Conservation (phyloP, 345 rosid species). For the Aquilaria yunnanensis region DNA sequence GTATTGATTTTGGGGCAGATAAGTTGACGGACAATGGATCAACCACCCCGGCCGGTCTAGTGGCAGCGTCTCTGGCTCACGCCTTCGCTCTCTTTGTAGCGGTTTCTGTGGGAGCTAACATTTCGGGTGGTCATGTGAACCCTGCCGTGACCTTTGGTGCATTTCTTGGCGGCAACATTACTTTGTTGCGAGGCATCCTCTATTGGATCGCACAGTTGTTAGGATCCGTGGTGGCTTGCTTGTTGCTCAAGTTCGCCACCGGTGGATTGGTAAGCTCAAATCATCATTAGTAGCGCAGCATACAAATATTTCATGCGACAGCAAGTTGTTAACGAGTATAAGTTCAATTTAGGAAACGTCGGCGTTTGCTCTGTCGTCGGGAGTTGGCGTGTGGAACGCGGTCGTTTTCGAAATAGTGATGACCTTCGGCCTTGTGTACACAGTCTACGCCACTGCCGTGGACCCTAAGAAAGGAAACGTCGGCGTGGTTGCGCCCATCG, state of each 20-base stretch:
- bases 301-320: neutral
- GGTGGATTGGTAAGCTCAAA: constrained; percentile 48
- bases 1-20: constrained; percentile 10
- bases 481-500: constrained; percentile 43
- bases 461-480: constrained; percentile 54
- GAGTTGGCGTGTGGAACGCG: constrained; percentile 41
- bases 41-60: constrained; percentile 57
- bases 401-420: constrained; percentile 60
- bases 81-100: constrained; percentile 74
- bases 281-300: neutral
- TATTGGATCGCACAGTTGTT: constrained; percentile 85
- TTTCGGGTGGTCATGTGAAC: constrained; percentile 90
- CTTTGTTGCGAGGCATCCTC: constrained; percentile 52
- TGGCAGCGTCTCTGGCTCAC: constrained; percentile 68
- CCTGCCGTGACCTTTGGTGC: constrained; percentile 91
- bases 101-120: constrained; percentile 65
- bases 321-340: neutral
- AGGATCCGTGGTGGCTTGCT: constrained; percentile 76
- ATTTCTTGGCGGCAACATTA: constrained; percentile 66
- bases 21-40: constrained; percentile 45
- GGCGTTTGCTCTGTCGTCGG: constrained; percentile 32
- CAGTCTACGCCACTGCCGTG: constrained; percentile 59
- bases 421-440: constrained; percentile 69
- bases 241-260: constrained; percentile 65
- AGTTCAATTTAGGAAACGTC: constrained; percentile 24